These are phyloP conservation scores for Lycium barbarum DNA, from an alignment of 257 asterid species.

Conservation along the genomic window DNA sequence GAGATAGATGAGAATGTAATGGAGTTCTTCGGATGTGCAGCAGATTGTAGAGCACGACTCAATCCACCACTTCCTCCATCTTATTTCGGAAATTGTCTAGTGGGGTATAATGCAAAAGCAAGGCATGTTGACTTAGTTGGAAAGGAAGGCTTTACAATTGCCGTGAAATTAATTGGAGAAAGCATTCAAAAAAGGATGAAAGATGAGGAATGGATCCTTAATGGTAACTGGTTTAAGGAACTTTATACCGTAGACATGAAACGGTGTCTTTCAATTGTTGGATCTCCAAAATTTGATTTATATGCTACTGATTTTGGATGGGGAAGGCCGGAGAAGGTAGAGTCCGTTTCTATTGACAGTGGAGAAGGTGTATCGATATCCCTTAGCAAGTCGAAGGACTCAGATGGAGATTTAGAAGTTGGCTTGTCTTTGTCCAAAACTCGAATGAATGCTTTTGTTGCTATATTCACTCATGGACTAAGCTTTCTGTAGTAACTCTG, in stretches of 20 bases:
- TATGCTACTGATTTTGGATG: slow-evolving; percentile 57
- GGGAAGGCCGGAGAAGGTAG: slow-evolving; percentile 50
- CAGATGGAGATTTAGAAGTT: slow-evolving; percentile 45
- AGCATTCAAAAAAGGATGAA: no score
- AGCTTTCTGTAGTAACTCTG: not conserved
- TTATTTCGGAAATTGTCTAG: no score
- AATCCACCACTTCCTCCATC: no score
- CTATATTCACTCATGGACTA: slow-evolving; percentile 36
- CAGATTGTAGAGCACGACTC: no score
- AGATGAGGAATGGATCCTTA: no score
- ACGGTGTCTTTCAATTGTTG: slow-evolving; percentile 37
- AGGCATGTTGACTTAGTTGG: no score
- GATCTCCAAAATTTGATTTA: slow-evolving; percentile 55
- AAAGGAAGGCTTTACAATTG: no score
- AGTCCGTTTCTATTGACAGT: slow-evolving; percentile 46
- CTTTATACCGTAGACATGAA: slow-evolving; percentile 15
- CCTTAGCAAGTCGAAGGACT: slow-evolving; percentile 39
- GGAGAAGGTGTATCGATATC: slow-evolving; percentile 40
- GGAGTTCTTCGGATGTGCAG: no score
- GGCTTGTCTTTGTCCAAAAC: slow-evolving; percentile 42
- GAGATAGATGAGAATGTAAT: no score
- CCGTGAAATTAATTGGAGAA: no score
- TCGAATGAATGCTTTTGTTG: slow-evolving; percentile 41
- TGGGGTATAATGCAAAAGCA: no score
- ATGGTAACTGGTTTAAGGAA: no score